Evolutionary conservation across 1,139 yeast genomes (phyloP), one percentile per base, ranked within the genome.

Genomic region (Pichia terricola): DNA sequence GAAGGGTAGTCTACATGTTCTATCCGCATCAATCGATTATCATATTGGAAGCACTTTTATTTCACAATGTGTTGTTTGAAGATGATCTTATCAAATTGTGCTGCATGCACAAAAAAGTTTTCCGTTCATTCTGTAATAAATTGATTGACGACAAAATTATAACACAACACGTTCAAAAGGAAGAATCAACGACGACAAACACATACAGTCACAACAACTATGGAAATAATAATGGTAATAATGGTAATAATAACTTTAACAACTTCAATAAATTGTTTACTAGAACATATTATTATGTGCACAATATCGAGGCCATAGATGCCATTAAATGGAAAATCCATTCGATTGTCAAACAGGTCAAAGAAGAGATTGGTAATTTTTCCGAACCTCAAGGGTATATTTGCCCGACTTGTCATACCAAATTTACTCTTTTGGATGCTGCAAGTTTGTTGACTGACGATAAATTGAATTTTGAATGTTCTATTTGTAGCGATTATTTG

Each of bases 271-370:
- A 95, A 49, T 76, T 84, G 45, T 70, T 73, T 31, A 75, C 85
- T 26, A 73, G 89, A 58, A 83, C 94, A 0, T 91, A 88, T 61
- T 91, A 81, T 64, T 91, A 76, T 60, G 81, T 91, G 46, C 96
- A 87, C 58, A 79, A 77, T 59, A 87, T 96, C 2, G 95, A 88
- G 60, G 95, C 97, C 1, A 85, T 94, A 40, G 98, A 91, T 65
- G 79, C 96, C 16, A 80, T 91, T 60, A 91, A 94, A 64, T 94
- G 96, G 97, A 88, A 89, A 60, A 86, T 91, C 49, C 96, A 91
- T 60, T 76, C 85, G 38, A 73, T 94, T 37, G 97, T 87, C 11
- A 81, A 80, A 53, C 65, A 72, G 46, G 70, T 89, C 47, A 86
- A 86, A 60, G 86, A 83, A 51, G 95, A 88, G 58, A 75, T 91